Conservation (phyloP, 208 protist species). For the Trypanosoma conorhini region DNA sequence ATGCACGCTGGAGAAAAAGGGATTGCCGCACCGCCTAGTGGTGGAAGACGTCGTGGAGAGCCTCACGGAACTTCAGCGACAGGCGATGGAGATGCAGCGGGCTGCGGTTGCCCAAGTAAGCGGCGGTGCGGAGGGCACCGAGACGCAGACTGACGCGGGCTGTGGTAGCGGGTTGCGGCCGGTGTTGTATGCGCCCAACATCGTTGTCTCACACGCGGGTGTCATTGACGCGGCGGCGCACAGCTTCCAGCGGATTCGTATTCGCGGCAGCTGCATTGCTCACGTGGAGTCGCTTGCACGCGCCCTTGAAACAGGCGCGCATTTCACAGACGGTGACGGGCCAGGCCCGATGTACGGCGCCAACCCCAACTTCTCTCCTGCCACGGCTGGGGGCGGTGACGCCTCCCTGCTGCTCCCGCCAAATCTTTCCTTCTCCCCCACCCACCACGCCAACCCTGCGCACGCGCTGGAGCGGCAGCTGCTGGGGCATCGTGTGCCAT, state of each 20-base stretch:
- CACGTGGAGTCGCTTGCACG: slow-evolving; percentile 69
- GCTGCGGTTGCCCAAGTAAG: slow-evolving; percentile 55
- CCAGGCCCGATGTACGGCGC: slow-evolving; percentile 19
- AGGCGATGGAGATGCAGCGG: slow-evolving; percentile 67
- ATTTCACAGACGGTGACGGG: slow-evolving; percentile 57
- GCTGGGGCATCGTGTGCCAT: slow-evolving; percentile 32
- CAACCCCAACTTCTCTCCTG: slow-evolving; percentile 29
- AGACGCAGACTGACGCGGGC: slow-evolving; percentile 16
- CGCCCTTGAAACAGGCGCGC: slow-evolving; percentile 53
- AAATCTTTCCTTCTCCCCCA: slow-evolving; percentile 40
- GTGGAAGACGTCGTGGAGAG: slow-evolving; percentile 77
- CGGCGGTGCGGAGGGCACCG: slow-evolving; percentile 14
- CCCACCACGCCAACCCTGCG: slow-evolving; percentile 9
- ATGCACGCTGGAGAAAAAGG: slow-evolving; percentile 78
- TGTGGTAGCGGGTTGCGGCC: slow-evolving; percentile 38
- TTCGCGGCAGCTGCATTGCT: slow-evolving; percentile 80
- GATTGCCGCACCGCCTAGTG: slow-evolving; percentile 82
- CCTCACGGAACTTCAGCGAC: slow-evolving; percentile 69
- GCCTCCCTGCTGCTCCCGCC: slow-evolving; percentile 20
- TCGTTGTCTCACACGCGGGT: slow-evolving; percentile 80
- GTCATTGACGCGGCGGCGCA: slow-evolving; percentile 77
- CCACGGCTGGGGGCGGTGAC: neutral
- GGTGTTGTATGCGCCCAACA: slow-evolving; percentile 81
- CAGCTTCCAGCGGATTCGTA: slow-evolving; percentile 84
- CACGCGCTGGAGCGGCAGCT: slow-evolving; percentile 12